Evolutionary conservation across 2,329 filamentous ascomycete genomes (phyloP).

Genomic region (Apiospora koreana): DNA sequence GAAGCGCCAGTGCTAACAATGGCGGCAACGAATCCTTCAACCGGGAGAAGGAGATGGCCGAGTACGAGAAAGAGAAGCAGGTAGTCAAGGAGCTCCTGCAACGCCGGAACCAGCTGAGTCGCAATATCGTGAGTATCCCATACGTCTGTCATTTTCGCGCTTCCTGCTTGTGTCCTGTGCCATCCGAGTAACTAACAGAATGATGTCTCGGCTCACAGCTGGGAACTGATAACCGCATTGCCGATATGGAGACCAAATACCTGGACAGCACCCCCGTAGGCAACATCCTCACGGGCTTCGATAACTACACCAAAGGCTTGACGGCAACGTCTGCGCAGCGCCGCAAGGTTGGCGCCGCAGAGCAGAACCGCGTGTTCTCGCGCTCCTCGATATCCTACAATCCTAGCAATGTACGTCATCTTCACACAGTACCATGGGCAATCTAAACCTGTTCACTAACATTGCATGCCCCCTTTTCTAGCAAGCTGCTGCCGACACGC

Average conservation of each 20-base stretch:
- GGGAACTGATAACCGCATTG: constrained; percentile 51
- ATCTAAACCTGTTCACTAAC: not conserved
- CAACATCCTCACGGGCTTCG: constrained; percentile 97
- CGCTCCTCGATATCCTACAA: constrained; percentile 65
- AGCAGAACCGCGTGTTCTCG: constrained; percentile 75
- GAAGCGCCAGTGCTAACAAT: constrained; percentile 12
- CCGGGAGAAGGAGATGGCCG: constrained; percentile 27
- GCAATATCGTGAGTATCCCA: constrained; percentile 36
- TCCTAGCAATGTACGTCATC: constrained; percentile 36
- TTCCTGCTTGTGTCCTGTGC: not conserved
- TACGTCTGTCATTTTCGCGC: not conserved
- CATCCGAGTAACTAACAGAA: not conserved
- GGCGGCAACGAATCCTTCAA: constrained; percentile 10
- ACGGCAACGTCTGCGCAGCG: constrained; percentile 63
- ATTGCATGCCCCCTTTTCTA: not conserved
- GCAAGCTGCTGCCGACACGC: constrained; percentile 44
- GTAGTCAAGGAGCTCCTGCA: constrained; percentile 50
- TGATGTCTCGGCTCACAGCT: not conserved
- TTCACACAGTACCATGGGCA: too few species aligned
- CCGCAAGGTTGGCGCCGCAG: constrained; percentile 64
- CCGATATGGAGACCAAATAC: constrained; percentile 81
- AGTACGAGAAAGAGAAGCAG: constrained; percentile 53
- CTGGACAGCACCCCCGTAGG: constrained; percentile 86
- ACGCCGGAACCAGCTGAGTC: constrained; percentile 40
- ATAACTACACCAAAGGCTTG: constrained; percentile 94